phyloP scores from a whole-genome alignment of 2,329 filamentous ascomycete species.

The Venturia effusa region DNA sequence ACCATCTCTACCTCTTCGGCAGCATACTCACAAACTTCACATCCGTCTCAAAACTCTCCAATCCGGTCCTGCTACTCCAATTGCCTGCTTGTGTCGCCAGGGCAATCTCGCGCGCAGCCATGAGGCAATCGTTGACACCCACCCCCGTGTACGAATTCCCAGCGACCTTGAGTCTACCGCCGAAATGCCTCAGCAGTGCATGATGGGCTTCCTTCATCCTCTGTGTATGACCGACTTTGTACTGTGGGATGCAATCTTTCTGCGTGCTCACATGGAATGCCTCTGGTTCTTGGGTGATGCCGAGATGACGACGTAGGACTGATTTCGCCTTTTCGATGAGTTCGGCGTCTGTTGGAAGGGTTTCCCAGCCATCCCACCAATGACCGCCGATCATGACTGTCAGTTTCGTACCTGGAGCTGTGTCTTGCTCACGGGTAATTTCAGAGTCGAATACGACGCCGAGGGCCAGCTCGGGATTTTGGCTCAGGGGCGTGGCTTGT shows the following conservation, averaged over 20 bases:
- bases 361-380: slow-evolving; percentile 62
- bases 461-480: slow-evolving; percentile 74
- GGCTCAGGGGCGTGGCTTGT: slow-evolving; percentile 52
- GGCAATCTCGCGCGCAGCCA: slow-evolving; percentile 4
- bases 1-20: too few relatives aligned
- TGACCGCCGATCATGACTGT: slow-evolving; percentile 94
- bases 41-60: slow-evolving; percentile 1
- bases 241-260: slow-evolving; percentile 79
- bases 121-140: slow-evolving; percentile 14
- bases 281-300: slow-evolving; percentile 52
- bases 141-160: slow-evolving; percentile 13
- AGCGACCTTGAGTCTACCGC: slow-evolving; percentile 10
- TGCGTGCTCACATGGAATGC: slow-evolving; percentile 51
- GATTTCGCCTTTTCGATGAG: slow-evolving; percentile 59
- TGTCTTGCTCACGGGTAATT: slow-evolving; percentile 38
- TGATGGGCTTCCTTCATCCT: slow-evolving; percentile 21
- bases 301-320: slow-evolving; percentile 63
- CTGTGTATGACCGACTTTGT: slow-evolving; percentile 63
- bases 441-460: slow-evolving; percentile 89
- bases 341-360: slow-evolving; percentile 53
- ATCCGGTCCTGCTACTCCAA: slow-evolving; percentile 9
- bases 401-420: slow-evolving; percentile 61
- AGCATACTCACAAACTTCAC: neutral
- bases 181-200: slow-evolving; percentile 5
- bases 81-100: neutral